Base-by-base conservation (phyloP, 2,329 filamentous ascomycete species). In the Gliomastix tumulicola region DNA sequence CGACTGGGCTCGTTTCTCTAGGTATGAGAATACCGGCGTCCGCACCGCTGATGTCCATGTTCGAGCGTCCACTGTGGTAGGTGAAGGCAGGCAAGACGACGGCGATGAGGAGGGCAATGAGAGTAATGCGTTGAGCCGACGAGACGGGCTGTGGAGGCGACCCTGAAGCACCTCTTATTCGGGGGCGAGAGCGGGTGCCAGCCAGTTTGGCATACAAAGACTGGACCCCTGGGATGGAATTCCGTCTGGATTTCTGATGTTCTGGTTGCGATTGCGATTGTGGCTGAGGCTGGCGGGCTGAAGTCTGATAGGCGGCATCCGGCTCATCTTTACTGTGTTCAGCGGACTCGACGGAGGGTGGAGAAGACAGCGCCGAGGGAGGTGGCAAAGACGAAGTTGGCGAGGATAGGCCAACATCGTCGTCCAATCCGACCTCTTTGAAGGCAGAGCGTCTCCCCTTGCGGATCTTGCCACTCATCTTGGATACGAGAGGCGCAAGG, bases 401-500 rank as follows among this genome's bases (percentile, higher is more conserved):
- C 13, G 7, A n/a, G 15, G 21, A 13, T 13, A 7, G 12, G n/a
- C n/a, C 22, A 9, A 46, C 41, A 21, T 60, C 60, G 30, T 62
- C 57, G 34, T 62, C 55, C 16, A 74, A 47, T 5, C 70, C 71
- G 28, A 67, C 49, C 51, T 76, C 71, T 47, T 59, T 71, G 45
- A 76, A 76, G 39, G 74, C 56, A 17, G 71, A 74, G 44, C 58
- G 66, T 34, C 71, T 62, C 30, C 63, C 68, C 48, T 71, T 74
- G 42, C 55, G 60, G 33, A 73, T 65, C 39, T 65, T 71, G 46
- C 58, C 58, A 28, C 49, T 50, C 57, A 66, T 65, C 20, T 57
- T 53, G 43, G 69, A 63, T 2, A 57, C 48, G 32, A 57, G 58
- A 10, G 58, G 53, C 35, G 54, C 45, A 11, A 62, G 54, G 22